Percentiles rank a stretch among this genome's conserved stretches.
phyloP scores from a whole-genome alignment of 2,329 filamentous ascomycete genomes.

The Clonostachys solani region DNA sequence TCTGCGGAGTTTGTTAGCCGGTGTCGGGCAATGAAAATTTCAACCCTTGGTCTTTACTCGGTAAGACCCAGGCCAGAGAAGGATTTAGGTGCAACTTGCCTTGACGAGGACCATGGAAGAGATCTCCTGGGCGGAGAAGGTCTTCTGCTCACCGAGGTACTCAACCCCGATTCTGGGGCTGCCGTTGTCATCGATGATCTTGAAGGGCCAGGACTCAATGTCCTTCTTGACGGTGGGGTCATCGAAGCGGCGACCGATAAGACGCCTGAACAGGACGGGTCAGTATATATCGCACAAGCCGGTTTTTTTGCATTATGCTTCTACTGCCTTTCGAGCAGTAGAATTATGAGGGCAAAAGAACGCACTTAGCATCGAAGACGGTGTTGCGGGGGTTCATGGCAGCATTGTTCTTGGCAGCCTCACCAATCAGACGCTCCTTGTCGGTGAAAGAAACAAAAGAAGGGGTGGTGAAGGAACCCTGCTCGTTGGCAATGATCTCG shows the following conservation, averaged over 20 bases:
- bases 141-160: slow-evolving; percentile 92
- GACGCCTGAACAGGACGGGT: slow-evolving; percentile 60
- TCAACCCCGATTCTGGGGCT: slow-evolving; percentile 92
- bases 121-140: slow-evolving; percentile 97
- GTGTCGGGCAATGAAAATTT: neutral
- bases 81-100: slow-evolving; percentile 47
- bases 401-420: slow-evolving; percentile 99
- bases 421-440: slow-evolving; percentile 98
- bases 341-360: slow-evolving; percentile 9
- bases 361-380: slow-evolving; percentile 98
- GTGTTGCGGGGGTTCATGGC: slow-evolving; percentile 99
- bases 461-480: slow-evolving; percentile 97
- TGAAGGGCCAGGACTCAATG: slow-evolving; percentile 98
- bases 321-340: neutral
- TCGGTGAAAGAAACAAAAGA: slow-evolving; percentile 99
- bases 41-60: too few species aligned
- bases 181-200: slow-evolving; percentile 85
- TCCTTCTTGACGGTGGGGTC: slow-evolving; percentile 99
- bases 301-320: neutral
- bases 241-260: slow-evolving; percentile 94
- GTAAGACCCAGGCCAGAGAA: too few species aligned
- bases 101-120: slow-evolving; percentile 98
- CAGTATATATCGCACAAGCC: slow-evolving; percentile 1
- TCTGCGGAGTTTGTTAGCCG: slow-evolving; percentile 47
- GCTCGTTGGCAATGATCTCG: slow-evolving; percentile 99